Base-by-base conservation (phyloP, 495 filamentous ascomycete species). In the Aspergillus steynii region DNA sequence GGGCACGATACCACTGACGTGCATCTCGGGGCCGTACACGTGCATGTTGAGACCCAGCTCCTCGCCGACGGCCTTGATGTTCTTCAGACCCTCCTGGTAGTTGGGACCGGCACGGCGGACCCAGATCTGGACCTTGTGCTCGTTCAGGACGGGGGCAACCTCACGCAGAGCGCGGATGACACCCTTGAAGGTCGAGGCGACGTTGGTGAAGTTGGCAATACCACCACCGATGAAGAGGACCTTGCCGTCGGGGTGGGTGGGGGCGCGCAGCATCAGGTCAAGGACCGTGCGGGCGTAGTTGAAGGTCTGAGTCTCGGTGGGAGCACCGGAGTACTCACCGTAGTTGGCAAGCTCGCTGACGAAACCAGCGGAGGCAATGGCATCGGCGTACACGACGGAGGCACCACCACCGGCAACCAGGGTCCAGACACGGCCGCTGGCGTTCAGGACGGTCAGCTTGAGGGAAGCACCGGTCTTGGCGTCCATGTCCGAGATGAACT, bases 101-200 rank as follows among this genome's bases (percentile, higher is more conserved):
- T 99, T 99, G 77, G 95, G 95, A 61, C 95, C 95, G 52, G 95
- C 95, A 84, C 95, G 95, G 71, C 95, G 92, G 69, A 99, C 92
- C 96, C 96, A 99, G 83, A 99, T 97, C 77, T 96, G 90, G 61
- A 95, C 92, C 69, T 96, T 96, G 88, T 99, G 95, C 85, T 98
- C 96, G 75, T 86, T 86, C 60, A 99, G 85, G 42, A 87, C 78
- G 53, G 88, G 87, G 56, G 92, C 86, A 61, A 95, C 92, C 79
- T 98, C 95, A 58, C 96, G 89, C 59, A 99, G 88, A 45, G 95
- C 95, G 60, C 92, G 90, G 78, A 99, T 99, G 74, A 99, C 93
- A 82, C 95, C 95, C 84, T 99, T 99, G 89, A 99, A 99, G 53
- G 95, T 99, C 65, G 88, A 92, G 54, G 96, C 95, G 51, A 99